Base-by-base conservation (phyloP, 2,329 filamentous ascomycete species). In the Xylaria sp. region DNA sequence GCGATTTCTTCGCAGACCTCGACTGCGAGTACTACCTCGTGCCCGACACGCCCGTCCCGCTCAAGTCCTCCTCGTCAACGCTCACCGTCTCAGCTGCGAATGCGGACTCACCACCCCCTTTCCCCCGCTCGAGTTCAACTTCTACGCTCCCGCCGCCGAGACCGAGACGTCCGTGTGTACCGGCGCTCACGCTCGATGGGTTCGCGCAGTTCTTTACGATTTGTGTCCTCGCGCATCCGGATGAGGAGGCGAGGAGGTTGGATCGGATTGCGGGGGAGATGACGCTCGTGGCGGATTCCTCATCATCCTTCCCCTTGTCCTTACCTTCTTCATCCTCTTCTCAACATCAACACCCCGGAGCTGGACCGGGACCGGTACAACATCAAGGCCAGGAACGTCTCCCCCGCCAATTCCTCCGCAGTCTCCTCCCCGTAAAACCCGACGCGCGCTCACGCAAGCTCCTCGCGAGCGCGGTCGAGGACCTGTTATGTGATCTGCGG, bases 341-440 rank as follows among this genome's bases (percentile, higher is more conserved):
- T 30, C 23, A 30, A 1, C 4, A 6, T 5, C 23, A 30, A 30
- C 0, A 1, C 23, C 23, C 2, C 4, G 4, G 4, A 6, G 3
- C 1, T 0, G 23, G 23, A 42, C 37, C 9, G 37, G 37, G 37
- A 9, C 37, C 37, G 4, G 37, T 35, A 80, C 86, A 50, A 82
- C 5, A 30, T 30, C 23, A 30, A 30, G 23, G 23, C 4, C 23
- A 84, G 82, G 89, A 92, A 72, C 80, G 89, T 2, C 87, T 95
- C 57, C 92, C 91, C 0, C 91, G 90, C 64, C 87, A 92, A 66
- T 80, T 96, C 2, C 87, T 90, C 0, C 80, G 91, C 47, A 81
- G 88, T 55, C 78, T 94, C 2, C 83, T 96, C 46, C 91, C 91
- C 0, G 76, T 77, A 0, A 72, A 74, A 6, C 78, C 82, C 0